Base-by-base conservation (phyloP, 176 grass and related monocot genomes). In the Rhynchospora tenuis region DNA sequence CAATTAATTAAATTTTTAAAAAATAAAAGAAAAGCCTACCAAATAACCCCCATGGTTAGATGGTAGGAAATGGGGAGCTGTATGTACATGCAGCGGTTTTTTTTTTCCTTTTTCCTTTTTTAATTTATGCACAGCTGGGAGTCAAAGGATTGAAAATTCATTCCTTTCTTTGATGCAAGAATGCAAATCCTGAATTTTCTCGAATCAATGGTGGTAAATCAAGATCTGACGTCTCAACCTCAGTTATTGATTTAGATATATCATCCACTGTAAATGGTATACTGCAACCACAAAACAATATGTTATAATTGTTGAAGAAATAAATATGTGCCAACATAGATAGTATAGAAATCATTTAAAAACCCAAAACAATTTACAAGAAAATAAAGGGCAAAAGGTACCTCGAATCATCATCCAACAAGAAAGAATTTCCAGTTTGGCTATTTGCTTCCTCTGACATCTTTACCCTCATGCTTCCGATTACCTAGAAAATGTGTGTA, bases 321-420 rank as follows among this genome's bases (percentile, higher is more conserved):
- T 42, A 62, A 51, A 15, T 13, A 68, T 68, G 52, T 27, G 47
- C 5, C 4, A 24, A 54, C 27, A 47, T 54, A 51, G 13, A 52
- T 50, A 50, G 46, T 27, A 75, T 75, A 87, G 11, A 17, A 19
- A 20, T 61, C 14, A 73, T 80, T 75, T 87, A 86, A 24, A 60
- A 78, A 64, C 44, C 68, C 31, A 83, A 24, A 20, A 43, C 31
- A 33, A 33, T 33, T 33, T 1, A 33, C 3, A 33, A 33, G 31
- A 1, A 57, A n/a, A 73, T 24, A 46, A 73, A 75, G 56, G 59
- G 19, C 51, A 78, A 86, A 83, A 82, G 10, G 6, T 81, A 95
- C 96, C 96, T 99, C 60, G 96, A 95, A 87, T 95, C 96, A 23
- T 99, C 96, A 63, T 99, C 96, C 83, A 99, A 84, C 88, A 99